Evolutionary conservation across 225 moss, liverwort and hornwort genomes (phyloP).

Genomic region (Pleurozium schreberi): DNA sequence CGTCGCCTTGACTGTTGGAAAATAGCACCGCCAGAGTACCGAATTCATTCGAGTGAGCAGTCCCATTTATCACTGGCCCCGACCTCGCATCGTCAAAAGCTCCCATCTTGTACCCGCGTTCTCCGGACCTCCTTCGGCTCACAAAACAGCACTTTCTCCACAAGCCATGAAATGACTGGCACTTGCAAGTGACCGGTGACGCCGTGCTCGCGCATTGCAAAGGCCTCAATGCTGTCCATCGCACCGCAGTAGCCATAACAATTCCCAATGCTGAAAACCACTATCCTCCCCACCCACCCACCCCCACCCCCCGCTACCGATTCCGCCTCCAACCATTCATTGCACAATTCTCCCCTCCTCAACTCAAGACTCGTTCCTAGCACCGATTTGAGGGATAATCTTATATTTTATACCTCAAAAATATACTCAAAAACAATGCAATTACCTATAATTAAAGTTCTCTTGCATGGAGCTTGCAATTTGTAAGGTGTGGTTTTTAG

Average conservation of each 20-base stretch:
- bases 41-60: background rate
- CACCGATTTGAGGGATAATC: no score
- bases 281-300: background rate
- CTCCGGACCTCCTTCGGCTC: background rate
- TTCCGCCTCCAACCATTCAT: background rate
- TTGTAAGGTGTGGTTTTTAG: no score
- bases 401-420: background rate
- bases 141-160: constrained; percentile 10
- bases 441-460: accelerated
- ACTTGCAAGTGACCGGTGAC: background rate
- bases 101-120: constrained; percentile 20
- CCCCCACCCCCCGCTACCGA: background rate
- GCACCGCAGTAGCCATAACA: constrained; percentile 31
- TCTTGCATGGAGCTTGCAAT: no score
- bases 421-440: background rate
- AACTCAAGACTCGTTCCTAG: background rate
- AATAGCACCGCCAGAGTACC: constrained; percentile 29
- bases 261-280: background rate
- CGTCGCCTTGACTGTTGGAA: constrained; percentile 10
- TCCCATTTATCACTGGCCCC: constrained; percentile 27
- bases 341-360: background rate
- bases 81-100: constrained; percentile 22
- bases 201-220: constrained; percentile 6
- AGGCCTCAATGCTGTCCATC: constrained; percentile 17
- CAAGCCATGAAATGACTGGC: background rate